Conservation (phyloP, 352 stramenopile species). For the Globisporangium uncinulatum region DNA sequence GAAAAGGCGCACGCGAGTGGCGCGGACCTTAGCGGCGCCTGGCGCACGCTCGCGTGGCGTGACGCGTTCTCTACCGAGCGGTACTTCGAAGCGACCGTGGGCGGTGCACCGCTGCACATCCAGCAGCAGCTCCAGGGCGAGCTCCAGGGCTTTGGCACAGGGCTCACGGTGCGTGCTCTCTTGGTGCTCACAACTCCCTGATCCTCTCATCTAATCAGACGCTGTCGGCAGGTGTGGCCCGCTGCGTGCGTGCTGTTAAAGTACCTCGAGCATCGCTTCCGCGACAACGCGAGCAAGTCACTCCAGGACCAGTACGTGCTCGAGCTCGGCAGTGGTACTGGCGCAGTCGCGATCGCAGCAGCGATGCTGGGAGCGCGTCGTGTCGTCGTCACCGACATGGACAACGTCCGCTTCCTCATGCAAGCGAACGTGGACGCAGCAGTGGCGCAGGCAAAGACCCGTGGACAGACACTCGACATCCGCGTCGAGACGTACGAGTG, state of each 20-base stretch:
- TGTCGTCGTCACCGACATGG: slow-evolving; percentile 90
- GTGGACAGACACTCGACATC: slow-evolving; percentile 25
- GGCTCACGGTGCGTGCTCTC: slow-evolving; percentile 36
- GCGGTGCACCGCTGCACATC: slow-evolving; percentile 38
- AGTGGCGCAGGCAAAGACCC: slow-evolving; percentile 18
- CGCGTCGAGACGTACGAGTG: slow-evolving; percentile 88
- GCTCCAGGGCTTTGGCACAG: slow-evolving; percentile 74
- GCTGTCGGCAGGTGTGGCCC: slow-evolving; percentile 47
- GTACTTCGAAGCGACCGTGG: slow-evolving; percentile 52
- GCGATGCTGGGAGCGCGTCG: slow-evolving; percentile 75
- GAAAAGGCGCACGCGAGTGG: slow-evolving; percentile 5
- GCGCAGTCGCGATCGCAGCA: slow-evolving; percentile 85
- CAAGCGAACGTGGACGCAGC: slow-evolving; percentile 75
- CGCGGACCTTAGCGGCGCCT: slow-evolving; percentile 9
- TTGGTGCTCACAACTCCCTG: not conserved
- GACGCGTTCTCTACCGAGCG: slow-evolving; percentile 62
- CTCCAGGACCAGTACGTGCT: slow-evolving; percentile 56
- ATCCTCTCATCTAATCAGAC: not conserved
- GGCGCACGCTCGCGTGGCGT: slow-evolving; percentile 73
- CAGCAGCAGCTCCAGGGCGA: slow-evolving; percentile 77
- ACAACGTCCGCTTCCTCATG: slow-evolving; percentile 87
- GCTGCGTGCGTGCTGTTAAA: slow-evolving; percentile 79
- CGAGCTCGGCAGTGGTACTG: slow-evolving; percentile 91
- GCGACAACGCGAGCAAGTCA: slow-evolving; percentile 1
- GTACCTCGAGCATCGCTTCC: slow-evolving; percentile 58